Conservation (phyloP, 2,329 filamentous ascomycete species). For the Blumeria hordei region DNA sequence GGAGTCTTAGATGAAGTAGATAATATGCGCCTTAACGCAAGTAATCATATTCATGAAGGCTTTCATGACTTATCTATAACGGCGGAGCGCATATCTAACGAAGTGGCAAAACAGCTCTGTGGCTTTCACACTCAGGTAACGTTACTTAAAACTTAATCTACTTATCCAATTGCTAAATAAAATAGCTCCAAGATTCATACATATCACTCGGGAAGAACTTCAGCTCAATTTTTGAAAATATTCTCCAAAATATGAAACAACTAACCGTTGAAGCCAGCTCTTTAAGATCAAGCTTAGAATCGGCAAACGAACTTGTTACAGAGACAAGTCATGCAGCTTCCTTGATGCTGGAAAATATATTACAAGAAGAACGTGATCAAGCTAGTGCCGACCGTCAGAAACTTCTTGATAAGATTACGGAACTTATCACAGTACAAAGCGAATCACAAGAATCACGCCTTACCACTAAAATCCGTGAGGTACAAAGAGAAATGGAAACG, state of each 20-base stretch:
- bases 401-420: slow-evolving; percentile 51
- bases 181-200: slow-evolving; percentile 53
- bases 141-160: slow-evolving; percentile 16
- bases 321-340: slow-evolving; percentile 44
- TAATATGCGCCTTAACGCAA: slow-evolving; percentile 67
- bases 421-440: slow-evolving; percentile 51
- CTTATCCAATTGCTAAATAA: slow-evolving; percentile 15
- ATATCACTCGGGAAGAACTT: slow-evolving; percentile 65
- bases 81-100: slow-evolving; percentile 69
- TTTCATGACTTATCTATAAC: slow-evolving; percentile 51
- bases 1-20: slow-evolving; percentile 81
- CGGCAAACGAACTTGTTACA: slow-evolving; percentile 42
- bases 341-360: slow-evolving; percentile 36
- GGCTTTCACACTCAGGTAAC: slow-evolving; percentile 45
- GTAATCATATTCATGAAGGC: slow-evolving; percentile 62
- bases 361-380: slow-evolving; percentile 54
- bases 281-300: slow-evolving; percentile 46
- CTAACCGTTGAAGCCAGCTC: slow-evolving; percentile 57
- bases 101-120: slow-evolving; percentile 65
- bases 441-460: slow-evolving; percentile 51
- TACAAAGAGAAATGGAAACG: slow-evolving; percentile 39
- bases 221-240: slow-evolving; percentile 60
- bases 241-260: slow-evolving; percentile 47
- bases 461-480: slow-evolving; percentile 31
- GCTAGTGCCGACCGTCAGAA: slow-evolving; percentile 50